phyloP scores from a whole-genome alignment of 805 yeast species.

The Yamadazyma takamatsuzukensis region DNA sequence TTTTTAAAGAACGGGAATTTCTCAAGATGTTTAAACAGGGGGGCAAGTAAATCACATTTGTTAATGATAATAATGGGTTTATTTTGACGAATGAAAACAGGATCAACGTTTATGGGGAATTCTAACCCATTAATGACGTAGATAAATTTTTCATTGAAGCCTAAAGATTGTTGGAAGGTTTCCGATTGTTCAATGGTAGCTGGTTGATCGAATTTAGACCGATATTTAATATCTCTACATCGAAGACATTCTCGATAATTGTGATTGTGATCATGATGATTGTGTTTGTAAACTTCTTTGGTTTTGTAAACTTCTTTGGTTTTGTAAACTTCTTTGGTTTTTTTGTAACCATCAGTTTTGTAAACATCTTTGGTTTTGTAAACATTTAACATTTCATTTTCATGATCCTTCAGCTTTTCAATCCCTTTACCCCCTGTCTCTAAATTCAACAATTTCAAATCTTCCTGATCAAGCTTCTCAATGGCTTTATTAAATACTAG shows the following conservation, averaged over 20 bases:
- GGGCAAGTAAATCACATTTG: slow-evolving; percentile 43
- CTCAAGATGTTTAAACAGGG: slow-evolving; percentile 23
- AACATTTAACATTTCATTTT: too few relatives aligned
- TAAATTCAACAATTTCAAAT: slow-evolving; percentile 5
- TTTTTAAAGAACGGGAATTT: slow-evolving; percentile 26
- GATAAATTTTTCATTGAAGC: slow-evolving; percentile 2
- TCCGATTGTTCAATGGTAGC: slow-evolving; percentile 1
- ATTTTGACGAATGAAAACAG: background rate
- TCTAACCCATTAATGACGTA: slow-evolving; percentile 34
- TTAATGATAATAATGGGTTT: slow-evolving; percentile 35
- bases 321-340: too few relatives aligned
- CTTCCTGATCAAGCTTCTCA: slow-evolving; percentile 17
- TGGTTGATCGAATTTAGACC: background rate
- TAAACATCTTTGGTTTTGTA: too few relatives aligned
- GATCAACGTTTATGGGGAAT: slow-evolving; percentile 61
- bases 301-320: background rate
- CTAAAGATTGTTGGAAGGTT: background rate
- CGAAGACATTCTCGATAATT: slow-evolving; percentile 43
- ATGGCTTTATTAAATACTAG: slow-evolving; percentile 17
- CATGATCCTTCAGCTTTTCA: too few relatives aligned
- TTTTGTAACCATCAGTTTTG: background rate
- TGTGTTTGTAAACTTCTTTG: background rate
- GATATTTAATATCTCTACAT: slow-evolving; percentile 43
- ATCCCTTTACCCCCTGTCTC: background rate
- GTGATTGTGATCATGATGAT: background rate